These are phyloP conservation scores for Nigrograna mackinnonii DNA, from an alignment of 2,329 filamentous ascomycete species.

Conservation along the genomic window DNA sequence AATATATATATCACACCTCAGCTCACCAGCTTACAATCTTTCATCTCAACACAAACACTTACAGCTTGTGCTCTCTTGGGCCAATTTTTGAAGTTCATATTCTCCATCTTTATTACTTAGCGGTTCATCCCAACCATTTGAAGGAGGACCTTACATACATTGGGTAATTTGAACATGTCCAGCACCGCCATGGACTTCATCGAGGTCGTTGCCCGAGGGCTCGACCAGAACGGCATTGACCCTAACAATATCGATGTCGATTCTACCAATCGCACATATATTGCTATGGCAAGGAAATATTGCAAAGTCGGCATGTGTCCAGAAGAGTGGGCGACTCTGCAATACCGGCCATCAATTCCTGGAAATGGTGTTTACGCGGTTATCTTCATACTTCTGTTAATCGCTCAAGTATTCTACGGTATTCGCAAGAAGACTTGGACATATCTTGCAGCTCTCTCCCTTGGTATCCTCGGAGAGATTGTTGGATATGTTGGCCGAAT, in stretches of 20 bases:
- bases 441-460: constrained; percentile 50
- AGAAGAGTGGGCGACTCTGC: constrained; percentile 50
- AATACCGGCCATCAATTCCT: constrained; percentile 54
- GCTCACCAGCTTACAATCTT: no score
- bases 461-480: constrained; percentile 54
- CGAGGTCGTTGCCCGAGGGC: constrained; percentile 1
- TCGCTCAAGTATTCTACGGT: constrained; percentile 54
- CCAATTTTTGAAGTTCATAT: no score
- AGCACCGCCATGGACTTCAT: background rate
- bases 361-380: constrained; percentile 57
- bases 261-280: constrained; percentile 16
- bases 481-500: constrained; percentile 60
- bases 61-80: no score
- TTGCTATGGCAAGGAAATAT: constrained; percentile 21
- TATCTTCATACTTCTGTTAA: constrained; percentile 50
- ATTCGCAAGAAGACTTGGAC: constrained; percentile 57
- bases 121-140: no score
- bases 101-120: no score
- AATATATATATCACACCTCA: no score
- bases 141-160: no score
- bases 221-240: constrained; percentile 21
- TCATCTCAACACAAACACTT: no score
- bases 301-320: constrained; percentile 46
- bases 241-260: constrained; percentile 20
- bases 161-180: no score